phyloP scores from a whole-genome alignment of 352 stramenopile species.

The Pythium volutum region DNA sequence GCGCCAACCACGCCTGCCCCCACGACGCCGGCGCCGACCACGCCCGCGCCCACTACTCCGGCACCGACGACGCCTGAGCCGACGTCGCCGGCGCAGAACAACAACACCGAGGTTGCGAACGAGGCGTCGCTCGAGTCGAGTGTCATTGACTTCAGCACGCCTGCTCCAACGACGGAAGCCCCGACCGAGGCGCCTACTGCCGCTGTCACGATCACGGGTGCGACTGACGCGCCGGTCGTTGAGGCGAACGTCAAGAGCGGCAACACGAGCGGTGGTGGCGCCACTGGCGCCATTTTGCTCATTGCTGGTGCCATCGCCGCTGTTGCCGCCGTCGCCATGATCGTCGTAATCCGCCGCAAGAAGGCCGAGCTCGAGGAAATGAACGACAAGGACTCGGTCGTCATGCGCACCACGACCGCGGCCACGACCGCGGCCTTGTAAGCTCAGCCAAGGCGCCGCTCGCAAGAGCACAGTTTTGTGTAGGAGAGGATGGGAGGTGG shows the following conservation, averaged over 20 bases:
- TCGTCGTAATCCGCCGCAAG: conserved; percentile 33
- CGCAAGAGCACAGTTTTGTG: background rate
- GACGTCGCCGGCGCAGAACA: conserved; percentile 6
- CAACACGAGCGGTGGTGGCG: background rate
- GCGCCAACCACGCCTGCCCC: conserved; percentile 10
- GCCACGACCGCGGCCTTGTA: conserved; percentile 20
- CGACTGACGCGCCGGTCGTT: conserved; percentile 6
- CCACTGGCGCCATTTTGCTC: conserved; percentile 6
- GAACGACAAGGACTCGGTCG: conserved; percentile 30
- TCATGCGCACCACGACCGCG: conserved; percentile 17
- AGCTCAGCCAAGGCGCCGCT: background rate
- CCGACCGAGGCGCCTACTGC: background rate
- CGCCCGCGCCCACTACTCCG: conserved; percentile 8
- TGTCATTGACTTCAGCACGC: conserved; percentile 1
- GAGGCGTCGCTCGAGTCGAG: conserved; percentile 10
- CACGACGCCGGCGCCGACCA: conserved; percentile 21
- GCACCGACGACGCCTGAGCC: conserved; percentile 6
- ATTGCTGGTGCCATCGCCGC: conserved; percentile 20
- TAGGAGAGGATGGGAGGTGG: background rate
- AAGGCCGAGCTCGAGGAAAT: conserved; percentile 30
- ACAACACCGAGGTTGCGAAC: background rate
- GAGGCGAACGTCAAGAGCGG: conserved; percentile 23
- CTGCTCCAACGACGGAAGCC: background rate
- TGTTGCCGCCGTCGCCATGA: conserved; percentile 23
- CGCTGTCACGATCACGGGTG: conserved; percentile 4